Evolutionary conservation across 73 alveolate species (phyloP), one percentile per base, ranked within the genome.

Genomic region (Uronychia setigera): DNA sequence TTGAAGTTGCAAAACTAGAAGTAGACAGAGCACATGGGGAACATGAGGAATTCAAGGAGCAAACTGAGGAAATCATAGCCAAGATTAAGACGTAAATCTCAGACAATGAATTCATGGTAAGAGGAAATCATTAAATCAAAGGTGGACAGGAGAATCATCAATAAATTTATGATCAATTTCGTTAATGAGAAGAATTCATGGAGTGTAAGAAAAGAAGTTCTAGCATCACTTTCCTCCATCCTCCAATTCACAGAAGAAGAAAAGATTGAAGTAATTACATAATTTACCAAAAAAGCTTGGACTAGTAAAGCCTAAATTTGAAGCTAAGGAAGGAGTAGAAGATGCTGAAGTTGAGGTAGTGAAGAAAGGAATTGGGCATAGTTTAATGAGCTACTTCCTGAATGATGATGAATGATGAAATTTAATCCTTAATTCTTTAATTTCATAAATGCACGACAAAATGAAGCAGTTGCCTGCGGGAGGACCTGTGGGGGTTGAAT

Each of bases 81-180:
- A 46, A 46, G 67, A 46, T 46, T 19, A 46, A 46, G 19, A 46
- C 67, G n/a, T 19, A 46, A 46, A 5, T 46, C 5, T 5, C 67
- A 19, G 67, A 46, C 19, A 46, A 46, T 19, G 67, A 46, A 19
- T 46, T 46, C 19, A 11, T 46, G 67, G 67, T 46, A 46, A 19
- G 67, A 46, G 19, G 67, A 19, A 19, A 19, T 11, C 19, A n/a
- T n/a, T n/a, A n/a, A 76, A 76, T 83, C 13, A 60, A 31, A 59
- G 85, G 80, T 83, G 26, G 91, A 83, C 74, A 80, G 91, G 75
- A 31, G 91, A 76, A 74, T 83, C 80, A 83, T 83, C 57, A 83
- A 74, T 33, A 31, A 83, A 76, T 83, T 83, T 80, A 78, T 83
- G 28, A 67, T 83, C 32, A 83, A 83, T 58, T 83, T 60, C 60